A percentile compares a stretch with the other conserved stretches of the same genome.
These are phyloP conservation scores for Tetrapyrgos nigripes DNA, from an alignment of 1,284 basidiomycete genomes.

Conservation along the genomic window DNA sequence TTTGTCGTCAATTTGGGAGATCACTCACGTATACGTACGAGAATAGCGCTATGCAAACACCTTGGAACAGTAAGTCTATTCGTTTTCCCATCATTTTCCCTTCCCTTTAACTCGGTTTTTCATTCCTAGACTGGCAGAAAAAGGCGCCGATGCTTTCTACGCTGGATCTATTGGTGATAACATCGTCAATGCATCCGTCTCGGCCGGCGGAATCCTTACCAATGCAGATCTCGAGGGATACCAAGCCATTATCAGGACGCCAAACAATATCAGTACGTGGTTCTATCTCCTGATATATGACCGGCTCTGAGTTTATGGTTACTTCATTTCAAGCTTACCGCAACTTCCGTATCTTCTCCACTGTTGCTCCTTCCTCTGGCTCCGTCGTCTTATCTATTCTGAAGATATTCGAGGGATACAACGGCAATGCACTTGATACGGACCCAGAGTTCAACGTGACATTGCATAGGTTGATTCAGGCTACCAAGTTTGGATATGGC, in stretches of 20 bases:
- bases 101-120: not conserved
- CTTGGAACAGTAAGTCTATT: not conserved
- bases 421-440: slow-evolving; percentile 17
- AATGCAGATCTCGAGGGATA: slow-evolving; percentile 50
- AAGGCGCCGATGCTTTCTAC: slow-evolving; percentile 50
- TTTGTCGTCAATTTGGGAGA: not conserved
- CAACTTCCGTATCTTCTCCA: slow-evolving; percentile 56
- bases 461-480: slow-evolving; percentile 49
- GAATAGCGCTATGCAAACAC: slow-evolving; percentile 35
- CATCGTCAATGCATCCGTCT: slow-evolving; percentile 38
- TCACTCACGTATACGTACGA: slow-evolving; percentile 26
- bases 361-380: slow-evolving; percentile 55
- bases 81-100: no score
- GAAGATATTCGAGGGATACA: slow-evolving; percentile 35
- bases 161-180: slow-evolving; percentile 33
- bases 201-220: slow-evolving; percentile 52
- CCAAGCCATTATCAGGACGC: slow-evolving; percentile 48
- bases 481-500: slow-evolving; percentile 43
- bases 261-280: slow-evolving; percentile 49
- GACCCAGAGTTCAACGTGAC: slow-evolving; percentile 29
- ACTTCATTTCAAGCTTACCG: slow-evolving; percentile 49
- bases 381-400: slow-evolving; percentile 41
- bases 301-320: no score
- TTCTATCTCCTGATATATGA: no score
- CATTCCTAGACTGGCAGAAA: slow-evolving; percentile 28